These are phyloP conservation scores for Ogataea ramenticola DNA, from an alignment of 805 yeast genomes.

Conservation along the genomic window DNA sequence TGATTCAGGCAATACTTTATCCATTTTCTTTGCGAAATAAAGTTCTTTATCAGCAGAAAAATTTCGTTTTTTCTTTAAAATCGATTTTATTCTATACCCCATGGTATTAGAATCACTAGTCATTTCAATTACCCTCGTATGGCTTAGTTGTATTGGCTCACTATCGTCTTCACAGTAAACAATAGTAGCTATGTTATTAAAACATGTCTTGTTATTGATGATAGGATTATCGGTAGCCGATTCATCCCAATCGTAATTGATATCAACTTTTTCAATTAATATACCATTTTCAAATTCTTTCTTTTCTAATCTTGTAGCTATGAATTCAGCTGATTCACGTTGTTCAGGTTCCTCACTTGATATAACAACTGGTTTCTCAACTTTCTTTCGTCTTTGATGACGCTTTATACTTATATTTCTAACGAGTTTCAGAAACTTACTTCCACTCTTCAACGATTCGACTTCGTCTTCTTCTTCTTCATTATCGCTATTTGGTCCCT, in stretches of 20 bases:
- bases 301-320: not conserved
- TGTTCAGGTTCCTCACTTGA: not conserved
- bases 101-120: not conserved
- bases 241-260: not conserved
- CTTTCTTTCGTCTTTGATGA: not conserved
- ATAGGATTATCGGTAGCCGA: not conserved
- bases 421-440: not conserved
- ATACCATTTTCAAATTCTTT: not conserved
- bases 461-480: not conserved
- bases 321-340: too few species aligned
- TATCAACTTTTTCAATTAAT: not conserved
- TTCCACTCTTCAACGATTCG: not conserved
- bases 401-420: not conserved
- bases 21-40: not conserved
- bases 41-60: not conserved
- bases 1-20: not conserved
- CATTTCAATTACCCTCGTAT: too few species aligned
- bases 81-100: not conserved
- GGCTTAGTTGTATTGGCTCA: not conserved
- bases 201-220: not conserved
- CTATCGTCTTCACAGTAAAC: not conserved
- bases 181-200: not conserved
- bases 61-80: not conserved
- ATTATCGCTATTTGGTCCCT: not conserved
- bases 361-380: too few species aligned